Evolutionary conservation across 2,329 filamentous ascomycete genomes (phyloP).

Genomic region (Pyrenochaeta sp.): DNA sequence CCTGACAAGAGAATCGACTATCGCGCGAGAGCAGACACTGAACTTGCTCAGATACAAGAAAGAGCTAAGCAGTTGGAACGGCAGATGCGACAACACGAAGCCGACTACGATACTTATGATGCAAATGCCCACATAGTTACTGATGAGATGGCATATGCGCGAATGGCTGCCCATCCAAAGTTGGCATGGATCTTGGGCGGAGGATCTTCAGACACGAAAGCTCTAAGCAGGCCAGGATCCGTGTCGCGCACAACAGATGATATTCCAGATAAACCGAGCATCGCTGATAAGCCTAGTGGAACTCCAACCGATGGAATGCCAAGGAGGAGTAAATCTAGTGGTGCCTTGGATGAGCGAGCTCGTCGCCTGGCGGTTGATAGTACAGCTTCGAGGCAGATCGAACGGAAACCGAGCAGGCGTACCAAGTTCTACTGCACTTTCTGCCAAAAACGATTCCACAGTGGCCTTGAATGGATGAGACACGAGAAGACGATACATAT

Average conservation of each 20-base stretch:
- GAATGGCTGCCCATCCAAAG: conserved; percentile 31
- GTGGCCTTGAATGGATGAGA: conserved; percentile 64
- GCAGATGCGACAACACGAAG: conserved; percentile 6
- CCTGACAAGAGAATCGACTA: conserved; percentile 20
- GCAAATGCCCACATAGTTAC: conserved; percentile 16
- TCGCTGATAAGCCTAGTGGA: conserved; percentile 11
- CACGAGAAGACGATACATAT: conserved; percentile 71
- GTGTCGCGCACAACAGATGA: conserved; percentile 11
- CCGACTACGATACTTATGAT: conserved; percentile 11
- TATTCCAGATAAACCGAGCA: conserved; percentile 15
- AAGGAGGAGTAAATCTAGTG: conserved; percentile 23
- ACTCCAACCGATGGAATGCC: background rate
- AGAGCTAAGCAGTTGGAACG: conserved; percentile 27
- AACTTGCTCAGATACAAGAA: conserved; percentile 28
- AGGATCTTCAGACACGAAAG: conserved; percentile 15
- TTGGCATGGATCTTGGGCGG: conserved; percentile 34
- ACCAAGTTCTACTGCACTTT: conserved; percentile 36
- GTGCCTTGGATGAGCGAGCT: conserved; percentile 18
- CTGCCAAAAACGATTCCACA: conserved; percentile 38
- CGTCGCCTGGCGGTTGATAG: conserved; percentile 5
- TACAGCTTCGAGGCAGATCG: conserved; percentile 1
- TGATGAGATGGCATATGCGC: conserved; percentile 29
- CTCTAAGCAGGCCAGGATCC: conserved; percentile 22
- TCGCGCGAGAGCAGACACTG: conserved; percentile 23
- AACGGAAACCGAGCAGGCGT: conserved; percentile 23